Evolutionary conservation across 2,329 filamentous ascomycete genomes (phyloP).

Genomic region (Domatiomyces catenatus): DNA sequence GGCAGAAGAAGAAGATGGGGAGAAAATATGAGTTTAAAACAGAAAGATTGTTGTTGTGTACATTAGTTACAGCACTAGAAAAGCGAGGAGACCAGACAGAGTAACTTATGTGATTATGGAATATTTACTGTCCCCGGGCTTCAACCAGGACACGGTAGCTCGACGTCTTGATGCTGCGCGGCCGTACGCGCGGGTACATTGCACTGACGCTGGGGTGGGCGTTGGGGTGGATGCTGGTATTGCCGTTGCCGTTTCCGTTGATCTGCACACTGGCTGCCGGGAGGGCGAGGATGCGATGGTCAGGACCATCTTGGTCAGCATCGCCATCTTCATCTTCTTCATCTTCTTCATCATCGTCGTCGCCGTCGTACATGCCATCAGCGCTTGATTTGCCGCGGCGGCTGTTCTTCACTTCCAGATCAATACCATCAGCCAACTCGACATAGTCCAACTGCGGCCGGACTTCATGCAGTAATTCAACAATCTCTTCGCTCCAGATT

Average conservation of each 20-base stretch:
- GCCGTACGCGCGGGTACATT: slow-evolving; percentile 25
- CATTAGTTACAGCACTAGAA: not conserved
- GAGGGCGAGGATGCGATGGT: not conserved
- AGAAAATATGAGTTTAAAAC: not conserved
- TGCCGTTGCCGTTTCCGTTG: not conserved
- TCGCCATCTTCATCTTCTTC: not conserved
- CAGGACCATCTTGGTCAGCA: not conserved
- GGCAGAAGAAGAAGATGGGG: not conserved
- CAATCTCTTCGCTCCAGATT: slow-evolving; percentile 56
- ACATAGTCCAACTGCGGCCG: slow-evolving; percentile 45
- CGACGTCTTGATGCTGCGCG: slow-evolving; percentile 26
- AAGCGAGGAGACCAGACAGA: not conserved
- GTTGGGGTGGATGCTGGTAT: not conserved
- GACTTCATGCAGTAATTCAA: slow-evolving; percentile 43
- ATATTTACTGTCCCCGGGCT: slow-evolving; percentile 15
- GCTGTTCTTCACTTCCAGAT: slow-evolving; percentile 1
- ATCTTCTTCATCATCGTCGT: not conserved
- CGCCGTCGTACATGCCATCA: not conserved
- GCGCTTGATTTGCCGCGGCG: not conserved
- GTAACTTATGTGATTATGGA: not conserved
- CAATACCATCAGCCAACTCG: slow-evolving; percentile 50
- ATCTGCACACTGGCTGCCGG: not conserved
- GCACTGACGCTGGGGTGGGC: slow-evolving; percentile 18
- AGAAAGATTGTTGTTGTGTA: too few relatives aligned
- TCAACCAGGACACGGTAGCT: slow-evolving; percentile 28